Evolutionary conservation across 2,329 filamentous ascomycete species (phyloP).

Genomic region (Botrytis tulipae): DNA sequence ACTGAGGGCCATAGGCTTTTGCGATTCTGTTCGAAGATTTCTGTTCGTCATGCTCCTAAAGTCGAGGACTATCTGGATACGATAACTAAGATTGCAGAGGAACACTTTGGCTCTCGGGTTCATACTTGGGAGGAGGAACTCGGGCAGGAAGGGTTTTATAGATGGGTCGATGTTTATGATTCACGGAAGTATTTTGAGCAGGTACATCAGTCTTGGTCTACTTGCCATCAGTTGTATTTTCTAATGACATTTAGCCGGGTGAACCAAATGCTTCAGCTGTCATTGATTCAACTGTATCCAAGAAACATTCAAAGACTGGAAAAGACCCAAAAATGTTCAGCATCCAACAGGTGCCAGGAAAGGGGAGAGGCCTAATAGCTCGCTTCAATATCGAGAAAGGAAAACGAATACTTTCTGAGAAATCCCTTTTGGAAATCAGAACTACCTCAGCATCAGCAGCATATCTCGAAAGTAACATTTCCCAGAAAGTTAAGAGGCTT

Average conservation of each 20-base stretch:
- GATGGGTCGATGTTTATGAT: conserved; percentile 31
- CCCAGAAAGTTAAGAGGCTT: conserved; percentile 19
- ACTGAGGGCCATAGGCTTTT: conserved; percentile 38
- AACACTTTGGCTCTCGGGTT: conserved; percentile 32
- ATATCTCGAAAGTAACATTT: conserved; percentile 21
- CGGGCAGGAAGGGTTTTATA: conserved; percentile 25
- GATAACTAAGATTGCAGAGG: conserved; percentile 27
- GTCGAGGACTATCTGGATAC: conserved; percentile 31
- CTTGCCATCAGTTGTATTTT: background rate
- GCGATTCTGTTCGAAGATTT: conserved; percentile 36
- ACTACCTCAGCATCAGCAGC: background rate
- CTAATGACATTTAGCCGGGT: conserved; percentile 18
- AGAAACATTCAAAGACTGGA: conserved; percentile 13
- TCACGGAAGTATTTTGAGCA: conserved; percentile 35
- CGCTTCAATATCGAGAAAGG: conserved; percentile 40
- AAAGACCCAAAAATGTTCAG: conserved; percentile 16
- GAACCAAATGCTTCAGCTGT: conserved; percentile 14
- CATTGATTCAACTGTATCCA: conserved; percentile 15
- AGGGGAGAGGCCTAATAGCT: conserved; percentile 44
- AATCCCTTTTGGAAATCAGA: conserved; percentile 40
- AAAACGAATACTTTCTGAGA: conserved; percentile 43
- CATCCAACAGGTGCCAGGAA: conserved; percentile 34
- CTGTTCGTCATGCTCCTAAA: conserved; percentile 24
- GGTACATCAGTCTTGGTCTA: conserved; percentile 29
- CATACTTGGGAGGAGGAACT: conserved; percentile 29